Evolutionary conservation across 2,329 filamentous ascomycete species (phyloP).

Genomic region (Cadophora luteo-olivacea): DNA sequence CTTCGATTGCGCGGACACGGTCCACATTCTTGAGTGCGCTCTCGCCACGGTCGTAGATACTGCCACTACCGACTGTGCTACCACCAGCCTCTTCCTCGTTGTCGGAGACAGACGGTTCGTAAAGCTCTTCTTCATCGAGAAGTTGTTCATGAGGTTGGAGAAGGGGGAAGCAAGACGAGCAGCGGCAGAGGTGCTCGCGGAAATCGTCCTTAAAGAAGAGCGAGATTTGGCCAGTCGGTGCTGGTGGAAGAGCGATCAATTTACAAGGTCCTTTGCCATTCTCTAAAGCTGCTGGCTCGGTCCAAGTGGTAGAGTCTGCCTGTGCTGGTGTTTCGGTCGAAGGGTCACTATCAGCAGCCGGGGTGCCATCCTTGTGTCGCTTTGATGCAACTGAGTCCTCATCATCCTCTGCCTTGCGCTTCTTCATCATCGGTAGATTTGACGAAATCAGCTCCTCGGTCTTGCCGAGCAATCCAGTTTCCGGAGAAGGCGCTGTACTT

Average conservation of each 20-base stretch:
- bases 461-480: constrained; percentile 40
- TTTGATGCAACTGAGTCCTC: constrained; percentile 50
- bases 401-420: constrained; percentile 69
- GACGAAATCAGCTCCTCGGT: constrained; percentile 34
- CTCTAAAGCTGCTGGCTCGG: constrained; percentile 31
- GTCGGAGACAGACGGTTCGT: constrained; percentile 87
- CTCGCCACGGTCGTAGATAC: constrained; percentile 89
- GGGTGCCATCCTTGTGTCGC: constrained; percentile 52
- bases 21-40: constrained; percentile 91
- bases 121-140: constrained; percentile 91
- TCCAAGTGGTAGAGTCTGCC: constrained; percentile 24
- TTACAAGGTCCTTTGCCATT: constrained; percentile 57
- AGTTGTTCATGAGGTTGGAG: constrained; percentile 78
- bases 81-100: constrained; percentile 59
- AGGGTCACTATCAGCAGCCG: background rate
- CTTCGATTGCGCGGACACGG: constrained; percentile 90
- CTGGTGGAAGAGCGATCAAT: constrained; percentile 61
- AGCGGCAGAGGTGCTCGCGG: constrained; percentile 83
- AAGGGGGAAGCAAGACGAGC: constrained; percentile 77
- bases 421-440: constrained; percentile 52
- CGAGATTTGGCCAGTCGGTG: constrained; percentile 69
- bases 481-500: constrained; percentile 42
- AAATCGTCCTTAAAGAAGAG: constrained; percentile 84
- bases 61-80: constrained; percentile 75
- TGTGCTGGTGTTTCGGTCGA: background rate